Evolutionary conservation across 768 basidiomycete genomes (phyloP).

Genomic region (Imleria badia): DNA sequence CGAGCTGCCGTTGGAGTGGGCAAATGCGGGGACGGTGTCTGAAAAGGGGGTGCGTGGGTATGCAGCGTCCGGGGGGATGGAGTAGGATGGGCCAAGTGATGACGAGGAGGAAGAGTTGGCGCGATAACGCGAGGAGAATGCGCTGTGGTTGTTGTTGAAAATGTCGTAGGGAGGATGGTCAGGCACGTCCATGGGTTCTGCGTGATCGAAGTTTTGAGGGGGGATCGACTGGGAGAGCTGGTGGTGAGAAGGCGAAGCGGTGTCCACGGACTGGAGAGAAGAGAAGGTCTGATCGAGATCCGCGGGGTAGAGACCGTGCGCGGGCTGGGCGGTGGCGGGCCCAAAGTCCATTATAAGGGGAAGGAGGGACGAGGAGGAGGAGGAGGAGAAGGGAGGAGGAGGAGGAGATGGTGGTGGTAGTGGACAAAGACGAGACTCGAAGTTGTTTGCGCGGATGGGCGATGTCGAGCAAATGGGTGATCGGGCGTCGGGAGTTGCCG

Average conservation of each 20-base stretch:
- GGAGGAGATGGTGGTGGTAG: conserved; percentile 25
- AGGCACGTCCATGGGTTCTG: conserved; percentile 53
- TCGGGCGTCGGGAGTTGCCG: conserved; percentile 59
- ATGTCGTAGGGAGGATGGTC: conserved; percentile 67
- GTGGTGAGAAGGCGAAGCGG: conserved; percentile 38
- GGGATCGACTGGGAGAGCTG: conserved; percentile 35
- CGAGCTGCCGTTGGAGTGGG: conserved; percentile 47
- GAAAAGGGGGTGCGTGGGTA: conserved; percentile 60
- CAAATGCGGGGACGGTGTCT: conserved; percentile 61
- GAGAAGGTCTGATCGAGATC: conserved; percentile 60
- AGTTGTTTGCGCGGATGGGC: conserved; percentile 29
- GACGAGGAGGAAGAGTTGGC: conserved; percentile 72
- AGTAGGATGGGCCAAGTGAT: conserved; percentile 58
- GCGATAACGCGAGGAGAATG: conserved; percentile 63
- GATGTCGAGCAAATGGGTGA: conserved; percentile 47
- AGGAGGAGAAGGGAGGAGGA: conserved; percentile 35
- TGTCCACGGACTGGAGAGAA: conserved; percentile 44
- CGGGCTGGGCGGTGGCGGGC: conserved; percentile 31
- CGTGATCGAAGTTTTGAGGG: conserved; percentile 46
- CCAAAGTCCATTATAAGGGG: conserved; percentile 55
- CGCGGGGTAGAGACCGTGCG: conserved; percentile 45
- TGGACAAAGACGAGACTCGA: conserved; percentile 34
- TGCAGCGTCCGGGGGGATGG: conserved; percentile 53
- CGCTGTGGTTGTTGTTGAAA: conserved; percentile 49
- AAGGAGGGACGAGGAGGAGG: conserved; percentile 35